Percentiles rank a stretch among this genome's conserved stretches.
These are phyloP conservation scores for Terana coerulea DNA, from an alignment of 768 basidiomycete genomes.

Conservation along the genomic window DNA sequence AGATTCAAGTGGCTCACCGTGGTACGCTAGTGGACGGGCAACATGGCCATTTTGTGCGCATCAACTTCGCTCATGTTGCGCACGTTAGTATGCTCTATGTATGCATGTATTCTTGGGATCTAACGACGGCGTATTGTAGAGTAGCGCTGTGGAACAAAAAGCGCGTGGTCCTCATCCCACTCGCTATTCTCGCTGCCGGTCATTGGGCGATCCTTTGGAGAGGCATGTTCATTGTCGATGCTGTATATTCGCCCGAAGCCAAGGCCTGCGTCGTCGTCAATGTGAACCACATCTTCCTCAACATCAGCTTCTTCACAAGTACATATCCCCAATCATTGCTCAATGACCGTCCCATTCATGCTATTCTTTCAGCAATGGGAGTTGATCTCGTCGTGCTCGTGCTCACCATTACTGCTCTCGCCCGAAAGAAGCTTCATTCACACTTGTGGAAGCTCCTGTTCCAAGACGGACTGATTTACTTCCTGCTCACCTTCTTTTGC, in stretches of 20 bases:
- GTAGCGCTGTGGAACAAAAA: conserved; percentile 70
- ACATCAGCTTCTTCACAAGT: conserved; percentile 70
- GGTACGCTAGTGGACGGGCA: conserved; percentile 50
- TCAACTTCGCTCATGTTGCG: conserved; percentile 69
- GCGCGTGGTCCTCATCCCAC: conserved; percentile 41
- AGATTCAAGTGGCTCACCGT: too few species aligned
- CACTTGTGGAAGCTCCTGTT: conserved; percentile 69
- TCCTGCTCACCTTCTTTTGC: conserved; percentile 58
- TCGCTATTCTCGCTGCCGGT: conserved; percentile 52
- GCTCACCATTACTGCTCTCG: conserved; percentile 51
- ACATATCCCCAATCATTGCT: conserved; percentile 21
- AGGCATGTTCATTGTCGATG: conserved; percentile 64
- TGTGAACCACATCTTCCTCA: conserved; percentile 55
- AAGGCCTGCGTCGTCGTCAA: conserved; percentile 46
- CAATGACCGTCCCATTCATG: not conserved
- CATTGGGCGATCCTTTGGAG: conserved; percentile 69
- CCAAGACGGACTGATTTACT: conserved; percentile 70
- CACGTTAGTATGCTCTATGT: conserved; percentile 40
- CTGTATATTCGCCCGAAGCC: conserved; percentile 43
- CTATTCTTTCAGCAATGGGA: conserved; percentile 51
- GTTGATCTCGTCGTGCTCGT: conserved; percentile 62
- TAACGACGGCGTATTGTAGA: conserved; percentile 33
- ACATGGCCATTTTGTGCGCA: conserved; percentile 61
- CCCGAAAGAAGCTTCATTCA: conserved; percentile 47
- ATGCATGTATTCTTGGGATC: conserved; percentile 5